phyloP scores from a whole-genome alignment of 345 rosid genomes.

The Citrus glauca region DNA sequence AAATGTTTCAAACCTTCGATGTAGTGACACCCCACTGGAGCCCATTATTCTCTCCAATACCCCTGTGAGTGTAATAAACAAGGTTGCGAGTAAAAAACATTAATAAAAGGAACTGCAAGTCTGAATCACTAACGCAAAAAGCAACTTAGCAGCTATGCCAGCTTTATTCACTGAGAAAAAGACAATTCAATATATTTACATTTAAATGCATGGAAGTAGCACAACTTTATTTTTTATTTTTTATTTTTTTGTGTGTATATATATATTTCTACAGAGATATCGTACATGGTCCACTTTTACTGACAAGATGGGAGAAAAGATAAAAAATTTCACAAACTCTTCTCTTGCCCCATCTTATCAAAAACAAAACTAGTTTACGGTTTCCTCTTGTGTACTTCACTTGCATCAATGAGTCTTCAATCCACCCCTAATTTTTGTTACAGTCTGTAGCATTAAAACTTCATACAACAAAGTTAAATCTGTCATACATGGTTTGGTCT shows the following conservation, averaged over 20 bases:
- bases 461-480: not conserved
- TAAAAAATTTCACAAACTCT: not conserved
- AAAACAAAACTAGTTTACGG: not conserved
- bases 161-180: not conserved
- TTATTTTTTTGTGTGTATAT: no score
- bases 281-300: not conserved
- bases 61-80: not conserved
- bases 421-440: not conserved
- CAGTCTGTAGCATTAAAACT: not conserved
- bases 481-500: not conserved
- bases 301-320: not conserved
- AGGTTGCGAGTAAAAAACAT: not conserved
- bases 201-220: not conserved
- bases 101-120: not conserved
- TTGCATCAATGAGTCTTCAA: not conserved
- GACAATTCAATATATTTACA: not conserved
- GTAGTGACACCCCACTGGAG: not conserved
- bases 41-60: not conserved
- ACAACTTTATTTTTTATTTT: not conserved
- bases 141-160: not conserved
- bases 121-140: not conserved
- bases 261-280: not conserved
- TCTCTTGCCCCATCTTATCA: constrained; percentile 1
- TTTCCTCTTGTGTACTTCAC: not conserved
- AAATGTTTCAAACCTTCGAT: not conserved